Conservation (phyloP, 1,139 yeast genomes). For the Arxiozyma telluris region DNA sequence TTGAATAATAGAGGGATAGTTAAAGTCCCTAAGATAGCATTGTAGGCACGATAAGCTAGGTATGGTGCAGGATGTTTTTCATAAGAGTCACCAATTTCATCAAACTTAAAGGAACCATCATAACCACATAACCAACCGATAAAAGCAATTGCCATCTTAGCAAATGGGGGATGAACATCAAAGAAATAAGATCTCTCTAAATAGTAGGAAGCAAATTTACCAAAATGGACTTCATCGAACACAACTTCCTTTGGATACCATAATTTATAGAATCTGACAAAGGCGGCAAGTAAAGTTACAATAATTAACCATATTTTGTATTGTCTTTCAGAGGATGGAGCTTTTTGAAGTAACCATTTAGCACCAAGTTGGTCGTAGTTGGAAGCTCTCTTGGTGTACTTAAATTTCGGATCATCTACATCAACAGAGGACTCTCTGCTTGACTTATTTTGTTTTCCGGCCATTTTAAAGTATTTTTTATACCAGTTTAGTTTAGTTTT, state of each 20-base stretch:
- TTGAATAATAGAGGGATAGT: constrained; percentile 76
- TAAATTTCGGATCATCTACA: constrained; percentile 15
- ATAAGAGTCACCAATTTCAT: constrained; percentile 81
- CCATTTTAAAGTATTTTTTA: too few relatives aligned
- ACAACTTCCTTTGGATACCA: constrained; percentile 80
- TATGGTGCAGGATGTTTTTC: constrained; percentile 74
- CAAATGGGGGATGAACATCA: constrained; percentile 97
- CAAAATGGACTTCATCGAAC: constrained; percentile 97
- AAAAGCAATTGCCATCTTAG: constrained; percentile 81
- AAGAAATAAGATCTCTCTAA: constrained; percentile 78
- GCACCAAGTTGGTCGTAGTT: constrained; percentile 12
- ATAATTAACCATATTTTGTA: constrained; percentile 22
- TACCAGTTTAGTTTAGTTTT: neutral
- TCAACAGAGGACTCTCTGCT: constrained; percentile 3
- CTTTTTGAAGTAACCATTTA: constrained; percentile 21
- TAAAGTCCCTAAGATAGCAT: constrained; percentile 74
- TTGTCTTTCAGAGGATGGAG: constrained; percentile 18
- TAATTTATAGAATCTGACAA: constrained; percentile 62
- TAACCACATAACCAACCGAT: constrained; percentile 87
- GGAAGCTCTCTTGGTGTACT: constrained; percentile 11
- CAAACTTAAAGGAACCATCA: constrained; percentile 84
- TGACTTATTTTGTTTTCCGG: neutral
- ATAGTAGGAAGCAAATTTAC: constrained; percentile 88
- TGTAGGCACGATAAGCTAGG: constrained; percentile 71
- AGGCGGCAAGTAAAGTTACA: constrained; percentile 59